Evolutionary conservation across 129 eudicot genomes (phyloP).

Genomic region (Mikania micrantha): DNA sequence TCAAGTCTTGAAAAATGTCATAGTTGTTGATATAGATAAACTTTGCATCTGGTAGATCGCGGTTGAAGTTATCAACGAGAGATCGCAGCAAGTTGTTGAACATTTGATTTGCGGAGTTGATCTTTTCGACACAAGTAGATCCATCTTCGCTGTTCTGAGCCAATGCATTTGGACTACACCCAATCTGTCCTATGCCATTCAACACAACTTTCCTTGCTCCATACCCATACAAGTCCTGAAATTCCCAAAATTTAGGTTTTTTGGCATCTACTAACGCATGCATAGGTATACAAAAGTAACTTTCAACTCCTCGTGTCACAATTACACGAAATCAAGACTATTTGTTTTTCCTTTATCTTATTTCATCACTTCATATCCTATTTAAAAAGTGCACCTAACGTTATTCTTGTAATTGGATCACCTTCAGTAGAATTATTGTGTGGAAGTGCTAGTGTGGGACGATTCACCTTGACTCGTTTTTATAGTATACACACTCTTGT

Average conservation of each 20-base stretch:
- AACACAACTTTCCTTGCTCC: conserved; percentile 86
- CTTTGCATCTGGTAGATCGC: conserved; percentile 44
- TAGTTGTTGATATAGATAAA: conserved; percentile 71
- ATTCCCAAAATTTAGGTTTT: not conserved
- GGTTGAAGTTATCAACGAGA: conserved; percentile 52
- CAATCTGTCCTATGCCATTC: conserved; percentile 85
- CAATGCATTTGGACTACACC: conserved; percentile 88
- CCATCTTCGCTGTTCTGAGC: conserved; percentile 82
- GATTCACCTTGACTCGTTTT: no score
- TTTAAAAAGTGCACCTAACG: no score
- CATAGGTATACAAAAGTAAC: no score
- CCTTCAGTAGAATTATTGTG: no score
- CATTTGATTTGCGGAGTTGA: conserved; percentile 60
- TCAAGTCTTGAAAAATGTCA: conserved; percentile 65
- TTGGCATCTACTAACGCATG: no score
- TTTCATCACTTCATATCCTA: no score
- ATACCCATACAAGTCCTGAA: conserved; percentile 54
- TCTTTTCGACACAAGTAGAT: conserved; percentile 46
- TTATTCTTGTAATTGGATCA: no score
- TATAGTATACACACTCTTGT: no score
- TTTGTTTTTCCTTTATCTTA: no score
- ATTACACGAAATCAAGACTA: no score
- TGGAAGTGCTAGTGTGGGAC: no score
- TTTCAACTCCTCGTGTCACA: no score
- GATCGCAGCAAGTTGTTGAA: conserved; percentile 56